phyloP scores from a whole-genome alignment of 305 asterid genomes.

The Fraxinus baroniana region DNA sequence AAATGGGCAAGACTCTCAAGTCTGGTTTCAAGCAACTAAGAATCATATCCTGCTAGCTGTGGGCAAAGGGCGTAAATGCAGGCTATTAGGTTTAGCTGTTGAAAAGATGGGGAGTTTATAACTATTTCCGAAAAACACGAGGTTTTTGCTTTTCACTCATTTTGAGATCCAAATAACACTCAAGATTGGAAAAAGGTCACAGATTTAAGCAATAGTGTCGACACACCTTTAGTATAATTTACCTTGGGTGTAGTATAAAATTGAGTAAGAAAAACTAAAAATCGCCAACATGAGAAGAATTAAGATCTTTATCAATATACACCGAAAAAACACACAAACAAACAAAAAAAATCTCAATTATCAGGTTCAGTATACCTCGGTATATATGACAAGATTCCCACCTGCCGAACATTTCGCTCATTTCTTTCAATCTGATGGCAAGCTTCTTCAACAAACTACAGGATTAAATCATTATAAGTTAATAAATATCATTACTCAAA shows the following conservation, averaged over 20 bases:
- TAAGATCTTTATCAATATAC: not conserved
- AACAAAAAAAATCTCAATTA: not conserved
- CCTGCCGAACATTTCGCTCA: slow-evolving; percentile 89
- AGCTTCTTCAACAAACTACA: slow-evolving; percentile 98
- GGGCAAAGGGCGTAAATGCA: not conserved
- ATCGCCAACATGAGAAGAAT: slow-evolving; percentile 15
- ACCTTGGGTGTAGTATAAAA: slow-evolving; percentile 11
- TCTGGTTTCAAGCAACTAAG: not conserved
- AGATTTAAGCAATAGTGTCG: not conserved
- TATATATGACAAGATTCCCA: slow-evolving; percentile 86
- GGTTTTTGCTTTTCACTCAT: not conserved
- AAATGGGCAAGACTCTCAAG: not conserved
- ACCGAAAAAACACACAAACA: not conserved
- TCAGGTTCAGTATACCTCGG: slow-evolving; percentile 58
- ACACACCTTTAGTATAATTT: not conserved
- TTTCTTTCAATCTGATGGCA: slow-evolving; percentile 97
- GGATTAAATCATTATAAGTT: slow-evolving; percentile 17
- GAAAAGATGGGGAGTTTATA: not conserved
- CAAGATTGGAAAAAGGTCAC: not conserved
- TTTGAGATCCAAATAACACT: not conserved
- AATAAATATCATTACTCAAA: slow-evolving; percentile 24
- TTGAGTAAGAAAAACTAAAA: slow-evolving; percentile 8
- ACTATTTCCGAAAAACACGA: not conserved
- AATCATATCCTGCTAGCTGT: not conserved
- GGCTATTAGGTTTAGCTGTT: not conserved